Evolutionary conservation across 78 protist genomes (phyloP).

Genomic region (Ministeria vibrans): DNA sequence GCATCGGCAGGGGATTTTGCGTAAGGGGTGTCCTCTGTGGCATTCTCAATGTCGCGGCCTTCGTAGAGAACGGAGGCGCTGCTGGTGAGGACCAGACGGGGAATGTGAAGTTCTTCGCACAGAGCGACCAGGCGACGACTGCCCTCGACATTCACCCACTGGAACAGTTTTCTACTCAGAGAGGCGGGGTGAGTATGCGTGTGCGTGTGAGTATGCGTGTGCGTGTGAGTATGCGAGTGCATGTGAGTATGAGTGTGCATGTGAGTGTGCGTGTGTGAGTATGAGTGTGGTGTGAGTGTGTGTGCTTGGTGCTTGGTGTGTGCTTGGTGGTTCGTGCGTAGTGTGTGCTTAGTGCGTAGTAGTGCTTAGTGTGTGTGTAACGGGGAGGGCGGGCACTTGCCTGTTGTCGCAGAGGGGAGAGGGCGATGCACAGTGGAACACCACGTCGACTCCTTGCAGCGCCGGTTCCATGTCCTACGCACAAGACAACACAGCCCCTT

Average conservation of each 20-base stretch:
- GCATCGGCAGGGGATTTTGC: neutral
- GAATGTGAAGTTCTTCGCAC: neutral
- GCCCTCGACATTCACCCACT: neutral
- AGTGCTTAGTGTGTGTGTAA: neutral
- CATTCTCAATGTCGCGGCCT: neutral
- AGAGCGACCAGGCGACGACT: neutral
- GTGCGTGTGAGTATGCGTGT: slow-evolving; percentile 5
- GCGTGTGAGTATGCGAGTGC: neutral
- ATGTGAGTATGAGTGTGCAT: slow-evolving; percentile 5
- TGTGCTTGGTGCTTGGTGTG: neutral
- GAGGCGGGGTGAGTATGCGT: slow-evolving; percentile 2
- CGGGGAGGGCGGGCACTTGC: neutral
- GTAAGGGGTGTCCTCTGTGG: neutral
- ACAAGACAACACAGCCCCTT: neutral
- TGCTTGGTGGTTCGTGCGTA: neutral
- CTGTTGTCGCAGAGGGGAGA: neutral
- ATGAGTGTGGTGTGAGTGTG: neutral
- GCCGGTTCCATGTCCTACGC: neutral
- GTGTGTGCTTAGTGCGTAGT: neutral
- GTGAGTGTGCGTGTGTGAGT: neutral
- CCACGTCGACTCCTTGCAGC: neutral
- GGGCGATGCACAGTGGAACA: neutral
- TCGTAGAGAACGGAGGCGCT: neutral
- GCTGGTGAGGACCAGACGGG: slow-evolving; percentile 1
- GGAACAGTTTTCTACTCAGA: too few species aligned